phyloP scores from a whole-genome alignment of 2,329 filamentous ascomycete species.

The Rhinocladiella similis region DNA sequence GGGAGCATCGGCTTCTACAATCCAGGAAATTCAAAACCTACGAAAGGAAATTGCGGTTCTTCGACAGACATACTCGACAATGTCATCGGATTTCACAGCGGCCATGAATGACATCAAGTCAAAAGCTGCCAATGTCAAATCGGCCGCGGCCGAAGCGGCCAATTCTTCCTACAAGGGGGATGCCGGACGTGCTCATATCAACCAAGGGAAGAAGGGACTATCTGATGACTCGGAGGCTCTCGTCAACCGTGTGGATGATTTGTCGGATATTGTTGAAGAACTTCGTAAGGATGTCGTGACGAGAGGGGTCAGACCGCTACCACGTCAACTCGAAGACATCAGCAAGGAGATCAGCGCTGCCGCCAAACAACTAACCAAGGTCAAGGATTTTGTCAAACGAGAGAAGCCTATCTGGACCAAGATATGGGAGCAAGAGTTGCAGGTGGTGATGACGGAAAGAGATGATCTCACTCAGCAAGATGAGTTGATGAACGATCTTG shows the following conservation, averaged over 20 bases:
- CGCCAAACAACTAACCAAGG: slow-evolving; percentile 84
- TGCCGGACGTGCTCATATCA: slow-evolving; percentile 82
- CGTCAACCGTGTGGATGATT: slow-evolving; percentile 87
- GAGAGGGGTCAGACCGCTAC: slow-evolving; percentile 86
- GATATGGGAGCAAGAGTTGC: slow-evolving; percentile 97
- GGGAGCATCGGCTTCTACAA: slow-evolving; percentile 50
- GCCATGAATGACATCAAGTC: slow-evolving; percentile 81
- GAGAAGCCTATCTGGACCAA: slow-evolving; percentile 98
- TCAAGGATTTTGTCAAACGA: slow-evolving; percentile 85
- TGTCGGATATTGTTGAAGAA: slow-evolving; percentile 97
- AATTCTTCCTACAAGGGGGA: slow-evolving; percentile 73
- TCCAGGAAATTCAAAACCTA: slow-evolving; percentile 77
- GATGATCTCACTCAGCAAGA: slow-evolving; percentile 96
- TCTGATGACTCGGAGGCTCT: slow-evolving; percentile 85
- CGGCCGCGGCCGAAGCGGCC: slow-evolving; percentile 67
- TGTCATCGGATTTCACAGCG: slow-evolving; percentile 81
- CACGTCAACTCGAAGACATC: slow-evolving; percentile 84
- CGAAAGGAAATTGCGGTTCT: slow-evolving; percentile 87
- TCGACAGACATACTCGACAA: slow-evolving; percentile 88
- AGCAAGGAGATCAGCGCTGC: slow-evolving; percentile 82
- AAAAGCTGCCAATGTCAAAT: slow-evolving; percentile 81
- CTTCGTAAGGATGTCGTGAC: slow-evolving; percentile 94
- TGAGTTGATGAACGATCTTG: slow-evolving; percentile 85
- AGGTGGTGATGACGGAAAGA: slow-evolving; percentile 92
- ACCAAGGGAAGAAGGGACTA: slow-evolving; percentile 81